A percentile compares a stretch with the other conserved stretches of the same genome.
phyloP scores from a whole-genome alignment of 805 yeast genomes.

The Ascoidea rubescens region DNA sequence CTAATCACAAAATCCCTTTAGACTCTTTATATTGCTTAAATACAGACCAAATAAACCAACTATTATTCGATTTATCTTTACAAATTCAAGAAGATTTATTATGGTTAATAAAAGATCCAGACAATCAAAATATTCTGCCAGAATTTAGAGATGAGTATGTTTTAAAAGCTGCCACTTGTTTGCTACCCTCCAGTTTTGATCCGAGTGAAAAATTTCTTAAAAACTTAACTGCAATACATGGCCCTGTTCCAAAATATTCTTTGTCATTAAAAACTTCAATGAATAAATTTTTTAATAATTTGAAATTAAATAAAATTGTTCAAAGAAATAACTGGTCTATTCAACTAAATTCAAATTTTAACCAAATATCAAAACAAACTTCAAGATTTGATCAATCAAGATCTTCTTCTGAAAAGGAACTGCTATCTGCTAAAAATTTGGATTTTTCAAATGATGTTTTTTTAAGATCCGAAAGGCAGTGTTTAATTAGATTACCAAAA shows the following conservation, averaged over 20 bases:
- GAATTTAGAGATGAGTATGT: conserved; percentile 29
- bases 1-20: conserved; percentile 4
- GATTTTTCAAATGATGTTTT: conserved; percentile 26
- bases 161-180: conserved; percentile 39
- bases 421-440: conserved; percentile 18
- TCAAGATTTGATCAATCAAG: conserved; percentile 17
- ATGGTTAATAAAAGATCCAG: conserved; percentile 29
- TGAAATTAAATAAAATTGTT: conserved; percentile 40
- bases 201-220: conserved; percentile 38
- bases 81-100: conserved; percentile 53
- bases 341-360: conserved; percentile 35
- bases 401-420: background rate
- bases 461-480: conserved; percentile 48
- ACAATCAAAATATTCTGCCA: conserved; percentile 10
- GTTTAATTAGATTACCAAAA: conserved; percentile 36
- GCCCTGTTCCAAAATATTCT: conserved; percentile 58
- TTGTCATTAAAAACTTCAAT: conserved; percentile 43
- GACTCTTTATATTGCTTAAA: background rate
- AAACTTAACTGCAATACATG: conserved; percentile 48
- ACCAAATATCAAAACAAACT: conserved; percentile 29
- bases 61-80: conserved; percentile 15
- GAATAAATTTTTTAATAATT: conserved; percentile 49
- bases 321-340: conserved; percentile 59
- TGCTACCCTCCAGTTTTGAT: conserved; percentile 64
- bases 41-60: conserved; percentile 11